These are phyloP conservation scores for Daldinia loculata DNA, from an alignment of 495 filamentous ascomycete species.

Conservation along the genomic window DNA sequence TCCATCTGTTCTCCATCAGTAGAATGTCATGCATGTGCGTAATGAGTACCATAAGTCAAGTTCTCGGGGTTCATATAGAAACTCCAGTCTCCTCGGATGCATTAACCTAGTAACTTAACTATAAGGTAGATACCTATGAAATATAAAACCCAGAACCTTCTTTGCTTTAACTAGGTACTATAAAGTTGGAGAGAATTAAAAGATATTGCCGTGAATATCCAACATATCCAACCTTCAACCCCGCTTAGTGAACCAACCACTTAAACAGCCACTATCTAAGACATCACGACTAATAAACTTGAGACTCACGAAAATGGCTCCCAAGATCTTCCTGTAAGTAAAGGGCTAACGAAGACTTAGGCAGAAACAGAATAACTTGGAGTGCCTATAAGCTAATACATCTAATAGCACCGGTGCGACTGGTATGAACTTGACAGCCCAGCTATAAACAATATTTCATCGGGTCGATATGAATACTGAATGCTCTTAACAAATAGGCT, in stretches of 20 bases:
- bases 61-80: neutral
- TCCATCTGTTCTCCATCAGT: no score
- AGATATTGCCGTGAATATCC: neutral
- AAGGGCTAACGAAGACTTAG: neutral
- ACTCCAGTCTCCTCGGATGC: neutral
- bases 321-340: slow-evolving; percentile 53
- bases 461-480: neutral
- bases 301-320: slow-evolving; percentile 35
- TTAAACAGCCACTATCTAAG: neutral
- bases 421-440: slow-evolving; percentile 36
- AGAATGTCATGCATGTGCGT: no score
- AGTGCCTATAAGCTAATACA: slow-evolving; percentile 20
- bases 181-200: neutral
- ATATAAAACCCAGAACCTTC: neutral
- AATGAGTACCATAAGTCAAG: neutral
- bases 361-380: neutral
- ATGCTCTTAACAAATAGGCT: slow-evolving; percentile 57
- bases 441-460: neutral
- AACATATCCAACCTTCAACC: neutral
- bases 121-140: neutral
- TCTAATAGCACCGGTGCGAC: slow-evolving; percentile 50
- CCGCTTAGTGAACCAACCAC: neutral
- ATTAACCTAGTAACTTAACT: no score
- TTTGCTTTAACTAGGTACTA: neutral
- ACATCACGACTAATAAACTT: neutral